A percentile compares a stretch with the other conserved stretches of the same genome.
Evolutionary conservation across 495 filamentous ascomycete genomes (phyloP).

Genomic region (Niebla homalea): DNA sequence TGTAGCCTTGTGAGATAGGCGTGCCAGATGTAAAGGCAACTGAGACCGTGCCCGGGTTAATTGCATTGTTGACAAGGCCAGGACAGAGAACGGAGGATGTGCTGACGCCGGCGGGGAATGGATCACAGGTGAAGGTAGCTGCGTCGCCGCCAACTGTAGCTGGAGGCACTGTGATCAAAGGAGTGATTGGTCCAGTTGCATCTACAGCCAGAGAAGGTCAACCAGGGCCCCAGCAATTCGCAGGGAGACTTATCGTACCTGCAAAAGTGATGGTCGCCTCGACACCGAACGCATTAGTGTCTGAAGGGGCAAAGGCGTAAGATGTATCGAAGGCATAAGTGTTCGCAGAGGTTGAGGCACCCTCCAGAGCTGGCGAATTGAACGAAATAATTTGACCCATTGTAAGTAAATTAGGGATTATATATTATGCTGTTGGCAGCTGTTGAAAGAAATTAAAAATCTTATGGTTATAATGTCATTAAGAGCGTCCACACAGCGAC

Average conservation of each 20-base stretch:
- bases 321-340: background rate
- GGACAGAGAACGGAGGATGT: constrained; percentile 2
- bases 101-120: background rate
- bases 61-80: background rate
- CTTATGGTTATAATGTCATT: background rate
- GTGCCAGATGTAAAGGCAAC: background rate
- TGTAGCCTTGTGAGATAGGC: background rate
- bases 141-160: background rate
- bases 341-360: background rate
- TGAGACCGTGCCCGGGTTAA: constrained; percentile 1
- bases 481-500: background rate
- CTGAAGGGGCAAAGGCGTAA: background rate
- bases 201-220: background rate
- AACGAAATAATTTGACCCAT: constrained; percentile 3
- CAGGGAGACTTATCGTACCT: background rate
- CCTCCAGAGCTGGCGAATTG: background rate
- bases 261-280: background rate
- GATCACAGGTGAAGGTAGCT: background rate
- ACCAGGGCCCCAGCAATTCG: background rate
- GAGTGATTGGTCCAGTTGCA: background rate
- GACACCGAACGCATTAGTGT: background rate
- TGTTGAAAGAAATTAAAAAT: background rate
- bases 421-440: background rate
- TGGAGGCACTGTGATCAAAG: background rate
- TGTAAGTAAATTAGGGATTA: background rate